Base-by-base conservation (phyloP, 2,329 filamentous ascomycete species). In the Microdochium nivale region DNA sequence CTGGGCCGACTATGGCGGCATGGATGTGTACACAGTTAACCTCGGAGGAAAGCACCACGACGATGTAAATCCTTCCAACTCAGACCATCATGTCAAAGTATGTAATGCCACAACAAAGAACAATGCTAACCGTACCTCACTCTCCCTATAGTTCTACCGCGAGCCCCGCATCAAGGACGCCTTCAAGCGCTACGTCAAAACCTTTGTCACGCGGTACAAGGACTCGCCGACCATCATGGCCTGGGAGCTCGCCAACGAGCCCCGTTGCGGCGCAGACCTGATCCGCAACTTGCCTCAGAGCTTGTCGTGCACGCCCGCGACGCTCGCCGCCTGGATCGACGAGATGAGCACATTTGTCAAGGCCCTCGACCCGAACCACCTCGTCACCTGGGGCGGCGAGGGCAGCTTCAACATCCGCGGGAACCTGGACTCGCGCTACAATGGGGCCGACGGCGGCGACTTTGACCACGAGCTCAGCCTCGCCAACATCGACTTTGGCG, bases 241-340 rank as follows among this genome's bases (percentile, higher is more conserved):
- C 0, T 87, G 84, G 84, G 83, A 87, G 59, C 69, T 87, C 1
- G 79, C 73, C 52, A 87, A 87, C 57, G 84, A 87, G 54, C 72
- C 73, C 21, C 72, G 74, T 53, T 78, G 75, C 61, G 73, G 72
- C 23, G 74, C 68, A 24, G 73, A 77, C 49, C 65, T 60, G 7
- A 59, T 58, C 8, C 73, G 74, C 52, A 77, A 77, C 59, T 69
- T 77, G 0, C 72, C 73, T 1, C 63, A 65, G 1, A 70, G 70
- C 32, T 55, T 53, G 0, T 56, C 62, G 56, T 77, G 74, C 59
- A 67, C 62, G 1, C 63, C 76, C 0, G 68, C 68, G 1, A 61
- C 70, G 2, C 62, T 79, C 10, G 73, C 70, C 1, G 62, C 58
- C 0, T 81, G 78, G 78, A 70, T 75, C 48, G 69, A 71, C 46